A percentile compares a stretch with the other conserved stretches of the same genome.
Conservation (phyloP, 106 monocot genomes). For the Dioscorea dumetorum region DNA sequence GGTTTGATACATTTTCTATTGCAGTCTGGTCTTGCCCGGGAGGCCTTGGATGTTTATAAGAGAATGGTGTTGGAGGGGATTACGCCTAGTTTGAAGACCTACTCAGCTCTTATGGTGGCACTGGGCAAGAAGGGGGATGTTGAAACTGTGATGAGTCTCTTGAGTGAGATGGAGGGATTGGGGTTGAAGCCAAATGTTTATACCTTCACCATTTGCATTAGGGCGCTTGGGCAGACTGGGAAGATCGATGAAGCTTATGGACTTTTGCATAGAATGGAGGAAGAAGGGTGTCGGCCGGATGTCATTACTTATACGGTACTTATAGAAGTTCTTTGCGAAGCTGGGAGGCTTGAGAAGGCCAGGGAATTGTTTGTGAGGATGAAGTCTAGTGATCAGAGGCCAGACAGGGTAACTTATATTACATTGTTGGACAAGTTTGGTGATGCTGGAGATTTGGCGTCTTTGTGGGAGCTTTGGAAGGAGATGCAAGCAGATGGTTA, state of each 20-base stretch:
- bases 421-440: conserved; percentile 85
- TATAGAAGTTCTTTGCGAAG: conserved; percentile 61
- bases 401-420: conserved; percentile 75
- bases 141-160: conserved; percentile 46
- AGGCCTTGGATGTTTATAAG: conserved; percentile 71
- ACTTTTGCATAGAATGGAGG: conserved; percentile 64
- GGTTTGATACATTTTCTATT: conserved; percentile 88
- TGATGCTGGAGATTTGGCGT: conserved; percentile 54
- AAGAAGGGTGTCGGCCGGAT: conserved; percentile 73
- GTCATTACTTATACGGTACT: conserved; percentile 89
- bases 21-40: conserved; percentile 38
- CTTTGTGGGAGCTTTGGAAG: conserved; percentile 55
- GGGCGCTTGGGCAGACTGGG: conserved; percentile 67
- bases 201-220: conserved; percentile 91
- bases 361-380: conserved; percentile 67
- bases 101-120: conserved; percentile 87
- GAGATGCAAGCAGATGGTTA: conserved; percentile 82
- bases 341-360: conserved; percentile 51
- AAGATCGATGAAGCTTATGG: conserved; percentile 53
- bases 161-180: conserved; percentile 64
- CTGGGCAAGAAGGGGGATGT: conserved; percentile 59
- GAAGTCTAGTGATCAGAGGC: conserved; percentile 66
- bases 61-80: conserved; percentile 62
- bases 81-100: conserved; percentile 78
- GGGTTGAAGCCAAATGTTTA: conserved; percentile 87